These are phyloP conservation scores for Moricandia moricandioides DNA, from an alignment of 345 rosid species.

Conservation along the genomic window DNA sequence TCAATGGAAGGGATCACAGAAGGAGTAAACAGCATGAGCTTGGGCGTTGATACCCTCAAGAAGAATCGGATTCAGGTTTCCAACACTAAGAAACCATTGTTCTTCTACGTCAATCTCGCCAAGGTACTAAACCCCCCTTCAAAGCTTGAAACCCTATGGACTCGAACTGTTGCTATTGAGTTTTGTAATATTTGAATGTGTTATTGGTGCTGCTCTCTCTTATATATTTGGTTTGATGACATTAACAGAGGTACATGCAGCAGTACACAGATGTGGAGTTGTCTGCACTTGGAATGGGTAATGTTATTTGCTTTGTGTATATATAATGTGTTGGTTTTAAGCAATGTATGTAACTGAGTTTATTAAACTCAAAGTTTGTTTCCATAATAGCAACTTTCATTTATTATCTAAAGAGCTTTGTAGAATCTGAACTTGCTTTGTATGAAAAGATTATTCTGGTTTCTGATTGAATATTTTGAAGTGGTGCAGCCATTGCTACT, in stretches of 20 bases:
- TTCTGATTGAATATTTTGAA: constrained; percentile 6
- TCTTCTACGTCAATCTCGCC: constrained; percentile 95
- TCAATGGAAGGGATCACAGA: constrained; percentile 74
- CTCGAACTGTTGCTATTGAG: neutral
- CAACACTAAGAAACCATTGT: constrained; percentile 89
- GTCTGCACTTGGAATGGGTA: constrained; percentile 99
- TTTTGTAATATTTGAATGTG: constrained; percentile 1
- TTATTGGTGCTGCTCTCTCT: neutral
- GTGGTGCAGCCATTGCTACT: constrained; percentile 79
- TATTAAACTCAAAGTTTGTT: neutral
- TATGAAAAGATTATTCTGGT: neutral
- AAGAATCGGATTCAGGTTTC: constrained; percentile 94
- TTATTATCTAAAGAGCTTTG: constrained; percentile 3
- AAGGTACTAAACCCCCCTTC: constrained; percentile 55
- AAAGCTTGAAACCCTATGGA: neutral
- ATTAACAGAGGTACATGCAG: constrained; percentile 86
- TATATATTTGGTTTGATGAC: neutral
- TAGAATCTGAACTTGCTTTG: constrained; percentile 7
- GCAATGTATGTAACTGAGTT: constrained; percentile 21
- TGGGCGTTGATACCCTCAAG: constrained; percentile 54
- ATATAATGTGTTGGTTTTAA: neutral
- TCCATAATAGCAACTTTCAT: neutral
- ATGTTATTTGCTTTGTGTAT: neutral
- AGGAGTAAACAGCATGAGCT: constrained; percentile 57
- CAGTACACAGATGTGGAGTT: constrained; percentile 83